Base-by-base conservation (phyloP, 192 early-diverging fungal genomes). In the Podila minutissima region DNA sequence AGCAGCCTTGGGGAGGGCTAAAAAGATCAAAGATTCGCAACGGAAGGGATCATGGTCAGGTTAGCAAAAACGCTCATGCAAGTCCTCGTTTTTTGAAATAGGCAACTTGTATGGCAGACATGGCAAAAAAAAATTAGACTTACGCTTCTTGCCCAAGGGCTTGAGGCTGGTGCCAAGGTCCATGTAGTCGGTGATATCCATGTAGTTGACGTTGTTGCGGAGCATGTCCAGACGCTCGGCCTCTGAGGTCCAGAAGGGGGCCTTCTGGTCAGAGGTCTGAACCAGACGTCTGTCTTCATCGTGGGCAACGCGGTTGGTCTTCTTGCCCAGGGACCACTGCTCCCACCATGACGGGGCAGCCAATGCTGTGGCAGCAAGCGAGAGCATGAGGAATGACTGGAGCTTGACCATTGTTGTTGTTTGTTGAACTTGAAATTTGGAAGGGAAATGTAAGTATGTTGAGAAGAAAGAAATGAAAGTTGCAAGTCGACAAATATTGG, bases 121-220 rank as follows among this genome's bases (percentile, higher is more conserved):
- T 46, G 13, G 15, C 15, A 57, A 35, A 31, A 60, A 64, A 46
- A 72, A 20, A 7, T 22, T 41, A 65, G 35, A 76, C 33, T 15
- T 84, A 63, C 69, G 35, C 10, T 41, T 55, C 66, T 58, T 76
- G 59, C 57, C 33, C 24, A 64, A 33, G 20, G 66, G n/a, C 13
- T 63, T 29, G 51, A 61, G 63, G 48, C 64, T 20, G 26, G 71
- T 55, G 24, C 86, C 86, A 15, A 90, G 73, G 33, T 87, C 87
- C 65, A 84, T 79, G 55, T 86, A 74, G 72, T 97, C 95, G 32
- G 97, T 98, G 49, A 97, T 88, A 75, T 98, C 97, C 87, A 97
- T 95, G 75, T 93, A 98, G 26, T 88, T 83, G 60, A 90, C 87
- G 33, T 89, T 87, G 13, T 83, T 78, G 20, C 92, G 89, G 62